These are phyloP conservation scores for Raphidocelis subcapitata DNA, from an alignment of 139 green algal genomes.

Conservation along the genomic window DNA sequence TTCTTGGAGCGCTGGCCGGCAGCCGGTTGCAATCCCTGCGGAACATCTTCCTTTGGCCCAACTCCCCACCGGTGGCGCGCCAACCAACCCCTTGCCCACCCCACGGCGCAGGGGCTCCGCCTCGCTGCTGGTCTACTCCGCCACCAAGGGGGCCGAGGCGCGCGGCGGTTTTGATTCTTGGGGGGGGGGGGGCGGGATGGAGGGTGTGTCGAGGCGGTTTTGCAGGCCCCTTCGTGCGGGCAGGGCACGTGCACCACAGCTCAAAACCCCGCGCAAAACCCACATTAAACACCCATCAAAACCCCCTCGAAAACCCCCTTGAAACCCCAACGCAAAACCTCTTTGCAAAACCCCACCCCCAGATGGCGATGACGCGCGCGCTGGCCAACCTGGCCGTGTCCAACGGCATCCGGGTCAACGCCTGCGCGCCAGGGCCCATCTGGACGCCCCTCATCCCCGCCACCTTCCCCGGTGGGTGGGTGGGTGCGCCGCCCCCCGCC, in stretches of 20 bases:
- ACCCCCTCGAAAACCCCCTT: too few species aligned
- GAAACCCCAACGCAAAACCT: too few species aligned
- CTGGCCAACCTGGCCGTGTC: conserved; percentile 26
- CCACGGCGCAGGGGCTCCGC: neutral
- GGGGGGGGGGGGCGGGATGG: neutral
- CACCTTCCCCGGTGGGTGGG: conserved; percentile 29
- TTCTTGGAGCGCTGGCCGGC: neutral
- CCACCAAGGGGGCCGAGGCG: conserved; percentile 64
- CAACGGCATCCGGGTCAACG: conserved; percentile 75
- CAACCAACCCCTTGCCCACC: too few species aligned
- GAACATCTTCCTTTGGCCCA: too few species aligned
- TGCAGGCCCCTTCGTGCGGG: too few species aligned
- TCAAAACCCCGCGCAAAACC: too few species aligned
- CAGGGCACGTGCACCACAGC: too few species aligned
- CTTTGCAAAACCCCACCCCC: neutral
- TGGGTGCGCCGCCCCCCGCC: too few species aligned
- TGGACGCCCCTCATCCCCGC: conserved; percentile 73
- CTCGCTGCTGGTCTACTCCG: conserved; percentile 49
- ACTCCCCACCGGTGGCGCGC: too few species aligned
- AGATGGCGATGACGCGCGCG: conserved; percentile 22
- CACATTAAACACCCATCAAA: too few species aligned
- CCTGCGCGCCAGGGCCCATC: conserved; percentile 71
- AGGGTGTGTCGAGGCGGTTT: neutral
- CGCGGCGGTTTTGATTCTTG: too few species aligned
- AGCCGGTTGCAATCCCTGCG: neutral